Percentiles rank a stretch among this genome's conserved stretches.
phyloP scores from a whole-genome alignment of 495 filamentous ascomycete genomes.

The Neurospora sp. region DNA sequence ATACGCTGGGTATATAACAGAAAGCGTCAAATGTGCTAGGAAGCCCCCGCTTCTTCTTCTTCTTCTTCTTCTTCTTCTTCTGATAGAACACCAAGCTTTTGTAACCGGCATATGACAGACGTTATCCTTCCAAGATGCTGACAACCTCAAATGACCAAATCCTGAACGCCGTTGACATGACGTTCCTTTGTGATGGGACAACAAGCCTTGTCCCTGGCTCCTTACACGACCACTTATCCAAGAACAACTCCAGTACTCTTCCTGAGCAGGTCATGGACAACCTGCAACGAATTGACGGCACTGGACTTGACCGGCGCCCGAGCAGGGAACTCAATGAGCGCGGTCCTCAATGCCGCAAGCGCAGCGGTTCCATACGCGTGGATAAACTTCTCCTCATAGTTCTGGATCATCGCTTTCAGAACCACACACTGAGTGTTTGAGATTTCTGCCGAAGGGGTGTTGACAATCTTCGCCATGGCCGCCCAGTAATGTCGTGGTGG shows the following conservation, averaged over 20 bases:
- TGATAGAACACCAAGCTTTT: background rate
- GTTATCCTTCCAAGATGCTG: background rate
- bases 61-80: background rate
- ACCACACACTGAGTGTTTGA: constrained; percentile 71
- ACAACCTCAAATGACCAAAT: background rate
- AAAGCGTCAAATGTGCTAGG: background rate
- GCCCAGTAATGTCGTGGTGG: constrained; percentile 75
- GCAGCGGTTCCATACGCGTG: constrained; percentile 67
- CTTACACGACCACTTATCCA: constrained; percentile 6
- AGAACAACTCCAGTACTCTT: constrained; percentile 47
- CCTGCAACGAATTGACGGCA: constrained; percentile 46
- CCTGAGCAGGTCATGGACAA: constrained; percentile 48
- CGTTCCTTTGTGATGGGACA: background rate
- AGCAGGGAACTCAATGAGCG: constrained; percentile 59
- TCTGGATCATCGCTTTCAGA: constrained; percentile 65
- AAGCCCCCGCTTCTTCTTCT: background rate
- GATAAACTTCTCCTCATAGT: constrained; percentile 60
- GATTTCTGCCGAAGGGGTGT: constrained; percentile 54
- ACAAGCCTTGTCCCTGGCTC: background rate
- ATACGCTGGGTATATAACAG: background rate
- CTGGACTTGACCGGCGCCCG: constrained; percentile 38
- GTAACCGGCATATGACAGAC: background rate
- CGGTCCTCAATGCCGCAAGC: constrained; percentile 49
- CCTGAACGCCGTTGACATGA: background rate
- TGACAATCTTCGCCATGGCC: constrained; percentile 59